Percentiles rank a stretch among this genome's conserved stretches.
Conservation (phyloP, 805 yeast genomes). For the Yarrowia sp. region DNA sequence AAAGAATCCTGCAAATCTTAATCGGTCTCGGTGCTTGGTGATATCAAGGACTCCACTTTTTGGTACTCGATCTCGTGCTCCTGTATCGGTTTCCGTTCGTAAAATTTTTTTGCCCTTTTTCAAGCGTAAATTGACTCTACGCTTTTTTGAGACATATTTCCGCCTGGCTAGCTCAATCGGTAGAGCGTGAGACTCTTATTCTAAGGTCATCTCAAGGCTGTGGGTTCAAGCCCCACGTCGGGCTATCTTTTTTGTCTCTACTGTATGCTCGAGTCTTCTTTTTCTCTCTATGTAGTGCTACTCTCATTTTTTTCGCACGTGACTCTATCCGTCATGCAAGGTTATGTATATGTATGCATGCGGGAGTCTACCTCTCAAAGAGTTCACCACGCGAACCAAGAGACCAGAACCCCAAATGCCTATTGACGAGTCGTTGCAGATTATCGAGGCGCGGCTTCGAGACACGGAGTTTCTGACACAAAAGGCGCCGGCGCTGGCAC, state of each 20-base stretch:
- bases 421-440: neutral
- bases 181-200: constrained; percentile 23
- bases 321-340: neutral
- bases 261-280: neutral
- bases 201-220: constrained; percentile 8
- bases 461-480: constrained; percentile 13
- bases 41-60: too few relatives aligned
- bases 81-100: too few relatives aligned
- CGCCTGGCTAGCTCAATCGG: constrained; percentile 25
- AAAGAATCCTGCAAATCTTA: too few relatives aligned
- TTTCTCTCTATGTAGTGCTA: neutral
- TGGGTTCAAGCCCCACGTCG: constrained; percentile 25
- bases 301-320: neutral
- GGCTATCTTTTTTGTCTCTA: neutral
- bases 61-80: too few relatives aligned
- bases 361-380: neutral
- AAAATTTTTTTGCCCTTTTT: neutral
- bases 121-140: neutral
- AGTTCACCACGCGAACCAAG: neutral
- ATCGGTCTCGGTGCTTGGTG: too few relatives aligned
- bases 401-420: neutral
- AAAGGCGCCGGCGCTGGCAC: neutral
- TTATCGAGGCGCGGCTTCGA: neutral
- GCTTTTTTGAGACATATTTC: neutral
- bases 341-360: neutral